phyloP scores from a whole-genome alignment of 768 basidiomycete species.

The Pulveroboletus frians region DNA sequence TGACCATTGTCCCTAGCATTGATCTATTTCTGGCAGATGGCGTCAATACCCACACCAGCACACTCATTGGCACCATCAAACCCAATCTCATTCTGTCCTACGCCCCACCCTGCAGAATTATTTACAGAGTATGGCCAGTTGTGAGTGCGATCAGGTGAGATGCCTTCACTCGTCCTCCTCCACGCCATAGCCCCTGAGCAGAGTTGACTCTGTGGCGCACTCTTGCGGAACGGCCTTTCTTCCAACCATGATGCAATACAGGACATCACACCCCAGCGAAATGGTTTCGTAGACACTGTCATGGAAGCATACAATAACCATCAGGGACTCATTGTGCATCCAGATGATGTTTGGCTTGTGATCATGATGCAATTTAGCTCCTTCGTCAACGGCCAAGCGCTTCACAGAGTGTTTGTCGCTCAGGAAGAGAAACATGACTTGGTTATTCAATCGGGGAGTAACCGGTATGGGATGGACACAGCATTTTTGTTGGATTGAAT shows the following conservation, averaged over 20 bases:
- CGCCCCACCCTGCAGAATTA: slow-evolving; percentile 22
- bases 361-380: slow-evolving; percentile 35
- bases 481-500: slow-evolving; percentile 23
- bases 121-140: slow-evolving; percentile 29
- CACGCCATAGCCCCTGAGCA: slow-evolving; percentile 17
- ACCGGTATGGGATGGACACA: slow-evolving; percentile 29
- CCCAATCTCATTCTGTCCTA: slow-evolving; percentile 23
- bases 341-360: slow-evolving; percentile 45
- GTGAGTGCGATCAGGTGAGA: slow-evolving; percentile 18
- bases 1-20: slow-evolving; percentile 46
- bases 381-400: slow-evolving; percentile 35
- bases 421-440: slow-evolving; percentile 27
- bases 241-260: slow-evolving; percentile 13
- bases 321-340: slow-evolving; percentile 38
- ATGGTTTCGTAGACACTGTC: slow-evolving; percentile 35
- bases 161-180: slow-evolving; percentile 19
- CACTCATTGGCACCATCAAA: not conserved
- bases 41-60: not conserved
- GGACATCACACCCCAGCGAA: slow-evolving; percentile 28
- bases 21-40: slow-evolving; percentile 5
- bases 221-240: slow-evolving; percentile 29
- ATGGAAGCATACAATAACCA: slow-evolving; percentile 34
- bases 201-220: slow-evolving; percentile 18
- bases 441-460: slow-evolving; percentile 16
- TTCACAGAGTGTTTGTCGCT: slow-evolving; percentile 30